Evolutionary conservation across 257 asterid genomes (phyloP), one percentile per base, ranked within the genome.

Genomic region (Thymus mandschuricus): DNA sequence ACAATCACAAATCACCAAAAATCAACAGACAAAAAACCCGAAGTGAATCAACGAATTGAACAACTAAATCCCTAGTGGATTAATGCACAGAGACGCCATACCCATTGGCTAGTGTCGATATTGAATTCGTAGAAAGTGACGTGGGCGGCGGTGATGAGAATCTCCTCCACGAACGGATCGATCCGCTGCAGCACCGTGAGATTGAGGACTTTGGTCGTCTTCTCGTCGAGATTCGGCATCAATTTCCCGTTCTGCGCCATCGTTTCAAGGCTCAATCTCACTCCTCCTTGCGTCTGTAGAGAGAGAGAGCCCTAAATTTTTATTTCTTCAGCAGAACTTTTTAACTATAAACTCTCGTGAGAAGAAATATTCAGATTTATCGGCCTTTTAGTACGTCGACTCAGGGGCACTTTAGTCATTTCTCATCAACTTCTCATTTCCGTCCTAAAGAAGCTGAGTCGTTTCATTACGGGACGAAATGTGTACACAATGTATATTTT

Each of bases 111-210:
- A 49, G 72, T 84, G 64, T 87, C 95, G 72, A 88, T 80, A 75
- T 90, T 92, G 82, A 92, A 92, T 85, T 88, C 96, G 76, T 92
- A 92, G 82, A 92, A 84, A 69, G 98, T 88, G 81, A 92, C 98
- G 80, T 92, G 98, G 56, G 95, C 97, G 59, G 98, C 96, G 56
- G 98, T 92, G 85, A 90, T 90, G 73, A 92, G 87, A 60, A 92
- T 92, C 70, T 92, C 97, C 81, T 88, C 98, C 7, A 92, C 91
- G 45, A 81, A 88, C 1, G 97, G 96, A 87, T 92, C 97, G 78
- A 87, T 87, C 72, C 98, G 86, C 77, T 92, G 97, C 7, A 92
- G 86, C 74, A 92, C 98, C 21, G 97, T 92, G 69, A 92, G 80
- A 80, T 92, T 92, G 27, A 92, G 86, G 62, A 82, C 80, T 77